Evolutionary conservation across 2,329 filamentous ascomycete genomes (phyloP).

Genomic region (Aspergillus sp.): DNA sequence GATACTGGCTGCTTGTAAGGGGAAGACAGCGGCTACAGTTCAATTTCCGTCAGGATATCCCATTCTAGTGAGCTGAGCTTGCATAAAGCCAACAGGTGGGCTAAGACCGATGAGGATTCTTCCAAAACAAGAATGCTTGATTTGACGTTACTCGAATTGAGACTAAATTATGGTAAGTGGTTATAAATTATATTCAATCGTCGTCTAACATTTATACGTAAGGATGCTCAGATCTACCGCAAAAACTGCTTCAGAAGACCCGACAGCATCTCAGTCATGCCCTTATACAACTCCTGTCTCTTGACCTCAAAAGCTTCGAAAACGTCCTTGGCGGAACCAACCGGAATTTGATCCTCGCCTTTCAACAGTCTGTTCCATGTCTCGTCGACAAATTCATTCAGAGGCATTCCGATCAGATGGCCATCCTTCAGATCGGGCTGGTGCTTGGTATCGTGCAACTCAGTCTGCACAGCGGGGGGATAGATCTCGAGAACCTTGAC

Average conservation of each 20-base stretch:
- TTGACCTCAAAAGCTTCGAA: constrained; percentile 46
- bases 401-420: constrained; percentile 49
- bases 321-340: constrained; percentile 39
- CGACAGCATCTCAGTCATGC: constrained; percentile 18
- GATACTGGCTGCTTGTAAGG: constrained; percentile 22
- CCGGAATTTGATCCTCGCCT: constrained; percentile 49
- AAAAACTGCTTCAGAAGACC: constrained; percentile 17
- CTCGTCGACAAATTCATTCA: constrained; percentile 48
- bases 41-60: constrained; percentile 7
- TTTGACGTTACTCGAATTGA: no score
- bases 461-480: constrained; percentile 54
- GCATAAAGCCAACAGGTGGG: no score
- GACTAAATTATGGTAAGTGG: no score
- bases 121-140: no score
- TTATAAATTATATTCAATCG: constrained; percentile 1
- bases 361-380: constrained; percentile 43
- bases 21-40: constrained; percentile 9
- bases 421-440: constrained; percentile 51
- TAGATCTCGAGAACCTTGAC: constrained; percentile 53
- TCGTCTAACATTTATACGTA: background rate
- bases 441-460: constrained; percentile 52
- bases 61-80: no score
- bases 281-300: constrained; percentile 40
- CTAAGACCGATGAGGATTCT: no score
- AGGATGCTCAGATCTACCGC: constrained; percentile 2